Conservation (phyloP, 176 grass and related monocot genomes). For the Oryza brachyantha region DNA sequence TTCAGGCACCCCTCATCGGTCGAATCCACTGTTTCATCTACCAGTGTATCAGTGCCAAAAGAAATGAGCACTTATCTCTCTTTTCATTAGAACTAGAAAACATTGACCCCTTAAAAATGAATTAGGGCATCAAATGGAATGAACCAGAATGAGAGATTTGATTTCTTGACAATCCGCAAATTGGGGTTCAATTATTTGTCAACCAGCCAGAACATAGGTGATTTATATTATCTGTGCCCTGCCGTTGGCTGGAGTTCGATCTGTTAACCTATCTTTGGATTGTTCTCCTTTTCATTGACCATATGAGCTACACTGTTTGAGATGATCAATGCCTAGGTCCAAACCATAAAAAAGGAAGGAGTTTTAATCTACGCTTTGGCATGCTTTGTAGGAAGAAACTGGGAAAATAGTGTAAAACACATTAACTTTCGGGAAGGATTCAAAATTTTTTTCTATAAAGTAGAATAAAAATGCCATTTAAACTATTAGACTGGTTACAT, state of each 20-base stretch:
- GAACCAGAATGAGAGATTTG: background rate
- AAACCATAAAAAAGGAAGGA: background rate
- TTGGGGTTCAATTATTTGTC: too few relatives aligned
- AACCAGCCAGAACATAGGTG: background rate
- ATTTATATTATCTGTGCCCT: background rate
- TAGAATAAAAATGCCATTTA: background rate
- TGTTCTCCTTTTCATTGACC: conserved; percentile 2
- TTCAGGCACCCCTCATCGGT: background rate
- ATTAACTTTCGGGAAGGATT: background rate
- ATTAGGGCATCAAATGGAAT: background rate
- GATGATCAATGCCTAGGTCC: background rate
- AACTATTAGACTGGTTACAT: background rate
- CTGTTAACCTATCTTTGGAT: background rate
- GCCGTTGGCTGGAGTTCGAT: background rate
- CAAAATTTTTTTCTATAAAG: background rate
- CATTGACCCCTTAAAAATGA: conserved; percentile 9
- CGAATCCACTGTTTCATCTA: background rate
- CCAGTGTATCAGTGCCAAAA: background rate
- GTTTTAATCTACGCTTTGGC: background rate
- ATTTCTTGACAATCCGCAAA: too few relatives aligned
- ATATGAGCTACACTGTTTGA: background rate
- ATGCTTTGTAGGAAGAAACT: background rate
- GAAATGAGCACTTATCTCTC: background rate
- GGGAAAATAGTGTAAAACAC: background rate
- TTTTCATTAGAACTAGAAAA: conserved; percentile 20